Percentiles rank a stretch among this genome's conserved stretches.
phyloP scores from a whole-genome alignment of 768 basidiomycete genomes.

The Pulveroboletus ravenelii region DNA sequence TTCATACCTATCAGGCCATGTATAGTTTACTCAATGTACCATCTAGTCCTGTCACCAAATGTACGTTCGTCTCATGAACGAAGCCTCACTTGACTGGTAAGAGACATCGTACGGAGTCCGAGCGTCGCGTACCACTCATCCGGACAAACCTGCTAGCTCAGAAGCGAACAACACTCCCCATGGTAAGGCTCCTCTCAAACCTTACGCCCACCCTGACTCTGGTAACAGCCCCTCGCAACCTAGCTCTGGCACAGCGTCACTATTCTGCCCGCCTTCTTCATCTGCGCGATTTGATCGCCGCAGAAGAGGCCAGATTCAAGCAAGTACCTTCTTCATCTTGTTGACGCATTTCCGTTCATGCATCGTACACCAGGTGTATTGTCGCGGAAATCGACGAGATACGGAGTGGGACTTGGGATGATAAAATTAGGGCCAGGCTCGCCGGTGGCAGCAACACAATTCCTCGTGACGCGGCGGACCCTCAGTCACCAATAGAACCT shows the following conservation, averaged over 20 bases:
- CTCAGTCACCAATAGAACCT: not conserved
- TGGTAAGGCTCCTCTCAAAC: constrained; percentile 35
- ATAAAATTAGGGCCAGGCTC: constrained; percentile 39
- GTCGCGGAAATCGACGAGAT: constrained; percentile 75
- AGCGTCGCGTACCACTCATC: not conserved
- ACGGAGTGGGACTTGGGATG: constrained; percentile 62
- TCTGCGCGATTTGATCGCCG: constrained; percentile 62
- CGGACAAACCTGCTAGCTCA: constrained; percentile 28
- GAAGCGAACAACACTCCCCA: constrained; percentile 50
- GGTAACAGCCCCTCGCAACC: constrained; percentile 54
- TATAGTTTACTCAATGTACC: constrained; percentile 17
- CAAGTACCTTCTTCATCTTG: constrained; percentile 26
- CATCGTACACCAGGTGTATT: constrained; percentile 42
- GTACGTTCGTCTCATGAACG: constrained; percentile 65
- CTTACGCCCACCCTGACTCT: constrained; percentile 5
- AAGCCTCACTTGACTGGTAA: constrained; percentile 62
- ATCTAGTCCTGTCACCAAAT: constrained; percentile 61
- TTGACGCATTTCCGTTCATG: not conserved
- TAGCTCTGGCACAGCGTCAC: constrained; percentile 69
- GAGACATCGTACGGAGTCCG: constrained; percentile 14
- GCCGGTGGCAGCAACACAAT: constrained; percentile 3
- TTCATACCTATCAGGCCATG: constrained; percentile 6
- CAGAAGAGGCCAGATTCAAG: constrained; percentile 80
- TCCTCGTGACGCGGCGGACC: constrained; percentile 4
- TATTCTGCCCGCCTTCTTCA: constrained; percentile 69